Conservation (phyloP, 2,329 filamentous ascomycete species). For the Fusarium odoratissimum region DNA sequence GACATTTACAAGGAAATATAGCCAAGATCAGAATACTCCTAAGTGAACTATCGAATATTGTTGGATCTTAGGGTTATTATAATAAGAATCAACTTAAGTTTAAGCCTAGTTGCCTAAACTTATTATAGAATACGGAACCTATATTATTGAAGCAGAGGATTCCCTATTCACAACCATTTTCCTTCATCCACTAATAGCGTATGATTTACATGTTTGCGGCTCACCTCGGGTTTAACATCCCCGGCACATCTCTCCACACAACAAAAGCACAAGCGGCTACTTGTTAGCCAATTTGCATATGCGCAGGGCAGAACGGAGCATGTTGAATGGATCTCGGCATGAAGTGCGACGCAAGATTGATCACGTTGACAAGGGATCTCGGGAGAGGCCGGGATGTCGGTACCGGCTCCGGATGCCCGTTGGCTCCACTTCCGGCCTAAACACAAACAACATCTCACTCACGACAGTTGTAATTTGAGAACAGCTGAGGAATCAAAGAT, state of each 20-base stretch:
- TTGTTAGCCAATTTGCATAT: background rate
- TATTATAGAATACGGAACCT: background rate
- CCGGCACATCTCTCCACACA: background rate
- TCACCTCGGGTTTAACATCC: constrained; percentile 29
- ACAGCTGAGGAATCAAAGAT: background rate
- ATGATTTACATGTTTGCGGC: constrained; percentile 9
- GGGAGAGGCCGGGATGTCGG: constrained; percentile 32
- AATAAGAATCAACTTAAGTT: background rate
- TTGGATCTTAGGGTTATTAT: background rate
- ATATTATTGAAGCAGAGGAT: background rate
- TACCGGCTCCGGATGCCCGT: constrained; percentile 29
- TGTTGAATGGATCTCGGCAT: constrained; percentile 19
- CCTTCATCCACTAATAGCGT: background rate
- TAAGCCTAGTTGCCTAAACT: background rate
- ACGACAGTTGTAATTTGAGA: constrained; percentile 11
- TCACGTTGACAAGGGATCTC: constrained; percentile 27
- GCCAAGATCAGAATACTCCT: background rate
- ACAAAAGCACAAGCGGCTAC: background rate
- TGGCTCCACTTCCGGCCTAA: constrained; percentile 9
- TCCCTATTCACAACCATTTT: background rate
- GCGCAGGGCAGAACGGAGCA: background rate
- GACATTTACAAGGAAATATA: background rate
- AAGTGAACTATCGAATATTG: background rate
- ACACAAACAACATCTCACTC: constrained; percentile 4
- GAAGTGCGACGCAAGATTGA: constrained; percentile 19